Evolutionary conservation across 495 filamentous ascomycete species (phyloP).

Genomic region (Wilcoxina mikolae): DNA sequence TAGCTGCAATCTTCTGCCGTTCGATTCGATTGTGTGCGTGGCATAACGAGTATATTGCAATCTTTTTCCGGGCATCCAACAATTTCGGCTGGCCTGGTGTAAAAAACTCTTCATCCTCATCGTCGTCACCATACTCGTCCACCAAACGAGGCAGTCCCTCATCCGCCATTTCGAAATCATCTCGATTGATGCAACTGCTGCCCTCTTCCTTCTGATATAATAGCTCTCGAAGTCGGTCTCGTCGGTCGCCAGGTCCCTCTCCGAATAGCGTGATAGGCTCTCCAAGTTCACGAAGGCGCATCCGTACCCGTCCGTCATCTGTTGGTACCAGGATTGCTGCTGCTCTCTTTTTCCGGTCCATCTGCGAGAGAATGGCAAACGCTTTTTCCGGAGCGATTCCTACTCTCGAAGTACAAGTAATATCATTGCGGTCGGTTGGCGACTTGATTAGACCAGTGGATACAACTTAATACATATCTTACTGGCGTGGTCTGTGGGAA

Average conservation of each 20-base stretch:
- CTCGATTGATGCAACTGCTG: slow-evolving; percentile 39
- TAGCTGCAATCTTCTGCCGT: slow-evolving; percentile 62
- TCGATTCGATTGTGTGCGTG: slow-evolving; percentile 61
- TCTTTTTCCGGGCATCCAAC: slow-evolving; percentile 59
- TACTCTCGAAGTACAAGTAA: slow-evolving; percentile 48
- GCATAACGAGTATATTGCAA: slow-evolving; percentile 75
- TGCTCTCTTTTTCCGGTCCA: slow-evolving; percentile 73
- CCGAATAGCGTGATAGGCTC: slow-evolving; percentile 93
- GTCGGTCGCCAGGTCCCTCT: slow-evolving; percentile 70
- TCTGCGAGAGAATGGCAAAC: slow-evolving; percentile 75
- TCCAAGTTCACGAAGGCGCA: slow-evolving; percentile 63
- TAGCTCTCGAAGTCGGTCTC: slow-evolving; percentile 74
- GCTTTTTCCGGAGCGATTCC: slow-evolving; percentile 79
- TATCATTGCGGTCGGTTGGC: slow-evolving; percentile 76
- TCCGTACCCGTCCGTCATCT: slow-evolving; percentile 75
- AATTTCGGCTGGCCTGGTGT: slow-evolving; percentile 64
- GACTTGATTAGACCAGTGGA: slow-evolving; percentile 68
- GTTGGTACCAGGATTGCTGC: slow-evolving; percentile 90
- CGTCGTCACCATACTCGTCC: slow-evolving; percentile 84
- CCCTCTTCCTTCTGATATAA: slow-evolving; percentile 50
- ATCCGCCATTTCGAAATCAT: slow-evolving; percentile 50
- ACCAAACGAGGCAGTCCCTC: slow-evolving; percentile 40
- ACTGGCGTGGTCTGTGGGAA: slow-evolving; percentile 29
- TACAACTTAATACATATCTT: no score
- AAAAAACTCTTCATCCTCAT: slow-evolving; percentile 92